A percentile compares a stretch with the other conserved stretches of the same genome.
Evolutionary conservation across 257 asterid species (phyloP).

Genomic region (Salvia miltiorrhiza): DNA sequence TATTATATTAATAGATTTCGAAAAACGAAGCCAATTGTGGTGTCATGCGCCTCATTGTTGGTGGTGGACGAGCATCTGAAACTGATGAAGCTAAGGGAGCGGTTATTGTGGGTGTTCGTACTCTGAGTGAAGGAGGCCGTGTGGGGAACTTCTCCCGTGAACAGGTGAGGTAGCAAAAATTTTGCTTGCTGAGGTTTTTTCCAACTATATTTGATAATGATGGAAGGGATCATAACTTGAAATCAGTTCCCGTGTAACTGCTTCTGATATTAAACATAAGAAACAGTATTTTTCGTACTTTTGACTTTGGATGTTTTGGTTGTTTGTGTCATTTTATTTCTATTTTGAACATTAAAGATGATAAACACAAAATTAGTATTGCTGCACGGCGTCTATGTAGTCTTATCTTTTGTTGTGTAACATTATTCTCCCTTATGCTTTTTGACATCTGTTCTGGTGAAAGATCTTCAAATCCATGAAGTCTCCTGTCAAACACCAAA

Average conservation of each 20-base stretch:
- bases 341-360: neutral
- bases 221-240: neutral
- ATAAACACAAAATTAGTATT: neutral
- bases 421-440: slow-evolving; percentile 6
- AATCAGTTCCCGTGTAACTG: neutral
- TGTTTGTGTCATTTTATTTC: slow-evolving; percentile 8
- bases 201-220: neutral
- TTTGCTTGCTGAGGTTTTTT: slow-evolving; percentile 4
- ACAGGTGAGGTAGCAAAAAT: slow-evolving; percentile 56
- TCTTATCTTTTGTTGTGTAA: slow-evolving; percentile 1
- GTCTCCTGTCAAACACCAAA: neutral
- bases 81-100: slow-evolving; percentile 74
- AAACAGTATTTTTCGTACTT: neutral
- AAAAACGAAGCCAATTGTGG: slow-evolving; percentile 90
- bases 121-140: slow-evolving; percentile 99
- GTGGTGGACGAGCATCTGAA: slow-evolving; percentile 99
- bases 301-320: slow-evolving; percentile 2
- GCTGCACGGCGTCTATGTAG: neutral
- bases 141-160: slow-evolving; percentile 94
- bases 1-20: slow-evolving; percentile 51
- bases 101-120: slow-evolving; percentile 96
- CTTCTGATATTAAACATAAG: neutral
- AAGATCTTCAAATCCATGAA: neutral
- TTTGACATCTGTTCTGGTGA: neutral
- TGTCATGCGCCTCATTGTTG: slow-evolving; percentile 98